Evolutionary conservation across 495 filamentous ascomycete species (phyloP).

Genomic region (Aspergillus bertholletiae): DNA sequence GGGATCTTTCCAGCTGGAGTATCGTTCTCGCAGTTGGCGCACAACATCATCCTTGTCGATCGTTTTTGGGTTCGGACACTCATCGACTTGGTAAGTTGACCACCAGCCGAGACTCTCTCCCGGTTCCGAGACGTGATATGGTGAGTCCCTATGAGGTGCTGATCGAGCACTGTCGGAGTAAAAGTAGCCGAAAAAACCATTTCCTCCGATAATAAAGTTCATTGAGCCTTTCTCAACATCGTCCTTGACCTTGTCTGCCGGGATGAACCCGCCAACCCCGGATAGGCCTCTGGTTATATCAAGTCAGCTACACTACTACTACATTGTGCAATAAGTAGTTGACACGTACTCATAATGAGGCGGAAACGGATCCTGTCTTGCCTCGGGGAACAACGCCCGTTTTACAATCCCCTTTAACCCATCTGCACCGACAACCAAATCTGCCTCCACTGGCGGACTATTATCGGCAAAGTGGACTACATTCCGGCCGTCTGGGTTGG

Average conservation of each 20-base stretch:
- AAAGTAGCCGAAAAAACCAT: conserved; percentile 59
- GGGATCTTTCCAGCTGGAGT: conserved; percentile 48
- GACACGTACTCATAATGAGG: conserved; percentile 40
- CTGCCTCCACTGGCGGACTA: conserved; percentile 33
- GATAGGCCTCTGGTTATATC: conserved; percentile 36
- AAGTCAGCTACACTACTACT: background rate
- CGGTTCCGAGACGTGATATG: conserved; percentile 28
- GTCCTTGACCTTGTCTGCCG: conserved; percentile 19
- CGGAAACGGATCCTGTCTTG: conserved; percentile 26
- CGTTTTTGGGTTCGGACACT: conserved; percentile 32
- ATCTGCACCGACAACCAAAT: conserved; percentile 60
- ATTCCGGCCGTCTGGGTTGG: conserved; percentile 16
- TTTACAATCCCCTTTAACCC: conserved; percentile 52
- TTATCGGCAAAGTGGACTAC: conserved; percentile 28
- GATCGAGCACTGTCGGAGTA: conserved; percentile 22
- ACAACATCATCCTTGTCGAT: conserved; percentile 38
- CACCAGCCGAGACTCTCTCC: conserved; percentile 42
- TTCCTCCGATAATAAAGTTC: conserved; percentile 49
- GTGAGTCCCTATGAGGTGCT: conserved; percentile 19
- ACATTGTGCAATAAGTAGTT: background rate
- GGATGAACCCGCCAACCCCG: conserved; percentile 54
- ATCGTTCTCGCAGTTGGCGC: conserved; percentile 39
- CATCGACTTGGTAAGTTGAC: conserved; percentile 42
- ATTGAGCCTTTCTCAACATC: conserved; percentile 39
- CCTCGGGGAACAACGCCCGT: conserved; percentile 40